These are phyloP conservation scores for Claviceps africana DNA, from an alignment of 2,329 filamentous ascomycete species.

Conservation along the genomic window DNA sequence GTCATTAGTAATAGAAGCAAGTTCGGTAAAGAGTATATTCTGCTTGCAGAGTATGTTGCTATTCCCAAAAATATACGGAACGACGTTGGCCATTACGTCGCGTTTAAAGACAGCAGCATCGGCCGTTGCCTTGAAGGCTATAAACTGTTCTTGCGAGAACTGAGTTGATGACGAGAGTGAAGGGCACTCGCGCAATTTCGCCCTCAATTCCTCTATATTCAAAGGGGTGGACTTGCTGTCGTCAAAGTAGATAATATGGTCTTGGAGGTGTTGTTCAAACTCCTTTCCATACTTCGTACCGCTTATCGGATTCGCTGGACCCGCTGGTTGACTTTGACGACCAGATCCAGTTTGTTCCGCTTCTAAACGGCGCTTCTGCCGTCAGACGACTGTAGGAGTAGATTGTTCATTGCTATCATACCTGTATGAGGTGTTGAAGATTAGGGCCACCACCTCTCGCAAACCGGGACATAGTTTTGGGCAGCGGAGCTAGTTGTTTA, in stretches of 20 bases:
- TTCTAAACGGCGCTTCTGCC: neutral
- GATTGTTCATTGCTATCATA: constrained; percentile 19
- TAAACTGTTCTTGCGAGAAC: neutral
- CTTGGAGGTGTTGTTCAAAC: constrained; percentile 1
- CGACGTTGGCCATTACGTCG: neutral
- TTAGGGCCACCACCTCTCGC: constrained; percentile 1
- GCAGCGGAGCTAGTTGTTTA: neutral
- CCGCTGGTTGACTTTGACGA: neutral
- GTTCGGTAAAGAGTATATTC: constrained; percentile 10
- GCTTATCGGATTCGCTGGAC: neutral
- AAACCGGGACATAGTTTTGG: neutral
- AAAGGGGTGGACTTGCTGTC: constrained; percentile 14
- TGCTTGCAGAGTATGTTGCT: constrained; percentile 8
- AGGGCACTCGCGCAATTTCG: neutral
- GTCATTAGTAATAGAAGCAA: constrained; percentile 21
- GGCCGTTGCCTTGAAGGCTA: neutral
- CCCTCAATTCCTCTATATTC: neutral
- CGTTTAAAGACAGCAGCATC: neutral
- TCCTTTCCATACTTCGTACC: neutral
- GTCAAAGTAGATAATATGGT: constrained; percentile 1
- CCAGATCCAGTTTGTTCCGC: neutral
- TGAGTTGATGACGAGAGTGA: neutral
- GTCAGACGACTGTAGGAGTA: neutral
- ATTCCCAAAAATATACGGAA: constrained; percentile 9
- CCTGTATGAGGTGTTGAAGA: neutral